Percentiles rank a stretch among this genome's conserved stretches.
These are phyloP conservation scores for Cladosporium oxysporum DNA, from an alignment of 2,329 filamentous ascomycete species.

Conservation along the genomic window DNA sequence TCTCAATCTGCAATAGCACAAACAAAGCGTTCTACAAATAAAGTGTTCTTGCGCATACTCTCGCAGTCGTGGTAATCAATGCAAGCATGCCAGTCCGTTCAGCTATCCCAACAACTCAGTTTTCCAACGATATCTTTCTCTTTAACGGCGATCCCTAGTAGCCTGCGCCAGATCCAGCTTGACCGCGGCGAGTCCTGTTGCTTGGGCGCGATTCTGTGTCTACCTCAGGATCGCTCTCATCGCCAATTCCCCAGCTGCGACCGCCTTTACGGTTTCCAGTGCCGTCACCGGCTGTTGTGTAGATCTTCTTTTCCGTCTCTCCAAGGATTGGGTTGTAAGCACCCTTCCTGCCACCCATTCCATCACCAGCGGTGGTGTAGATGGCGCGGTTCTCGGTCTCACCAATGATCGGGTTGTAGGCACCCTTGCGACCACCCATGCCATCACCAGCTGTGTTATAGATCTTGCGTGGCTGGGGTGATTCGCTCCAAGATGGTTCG, in stretches of 20 bases:
- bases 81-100: background rate
- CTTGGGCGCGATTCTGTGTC: conserved; percentile 31
- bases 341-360: conserved; percentile 65
- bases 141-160: conserved; percentile 20
- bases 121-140: conserved; percentile 14
- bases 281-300: conserved; percentile 49
- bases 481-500: conserved; percentile 47
- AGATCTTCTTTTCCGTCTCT: conserved; percentile 36
- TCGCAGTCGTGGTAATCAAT: background rate
- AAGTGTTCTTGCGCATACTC: background rate
- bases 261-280: conserved; percentile 64
- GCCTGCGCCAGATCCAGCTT: conserved; percentile 26
- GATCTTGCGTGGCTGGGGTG: conserved; percentile 34
- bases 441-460: conserved; percentile 50
- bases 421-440: conserved; percentile 61
- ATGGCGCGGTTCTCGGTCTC: conserved; percentile 32
- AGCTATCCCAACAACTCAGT: background rate
- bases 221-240: conserved; percentile 48
- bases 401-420: conserved; percentile 14
- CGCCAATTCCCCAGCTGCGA: conserved; percentile 60
- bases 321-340: conserved; percentile 40
- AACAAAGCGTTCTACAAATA: background rate
- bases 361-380: conserved; percentile 45
- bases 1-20: background rate
- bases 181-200: conserved; percentile 27